Conservation (phyloP, 305 asterid genomes). For the Solanum hybrid region DNA sequence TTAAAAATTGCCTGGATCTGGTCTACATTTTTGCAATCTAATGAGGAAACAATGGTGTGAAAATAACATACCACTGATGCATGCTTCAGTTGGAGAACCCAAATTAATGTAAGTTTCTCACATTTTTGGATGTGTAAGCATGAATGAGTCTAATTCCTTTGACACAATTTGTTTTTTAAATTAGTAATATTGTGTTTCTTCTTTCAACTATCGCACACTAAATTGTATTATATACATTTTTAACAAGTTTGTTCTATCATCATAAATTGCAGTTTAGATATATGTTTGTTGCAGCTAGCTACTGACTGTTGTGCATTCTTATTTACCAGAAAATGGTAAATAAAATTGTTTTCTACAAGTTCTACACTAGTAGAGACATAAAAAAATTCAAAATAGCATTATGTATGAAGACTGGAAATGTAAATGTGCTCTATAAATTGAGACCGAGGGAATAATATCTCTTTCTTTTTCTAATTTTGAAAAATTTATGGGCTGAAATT, state of each 20-base stretch:
- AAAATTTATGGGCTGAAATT: neutral
- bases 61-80: conserved; percentile 10
- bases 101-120: conserved; percentile 7
- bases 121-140: neutral
- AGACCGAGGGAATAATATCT: neutral
- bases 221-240: neutral
- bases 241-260: neutral
- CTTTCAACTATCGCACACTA: neutral
- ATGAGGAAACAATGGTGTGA: conserved; percentile 79
- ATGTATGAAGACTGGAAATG: neutral
- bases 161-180: neutral
- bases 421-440: neutral
- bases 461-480: no score
- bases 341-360: neutral
- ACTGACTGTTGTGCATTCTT: neutral
- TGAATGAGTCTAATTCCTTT: neutral
- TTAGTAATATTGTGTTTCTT: neutral
- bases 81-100: conserved; percentile 37
- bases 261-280: conserved; percentile 44
- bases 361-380: neutral
- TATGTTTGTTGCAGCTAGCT: conserved; percentile 15
- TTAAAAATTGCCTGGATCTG: conserved; percentile 16
- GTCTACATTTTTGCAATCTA: conserved; percentile 71
- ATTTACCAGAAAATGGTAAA: conserved; percentile 22
- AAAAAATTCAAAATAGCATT: neutral